These are phyloP conservation scores for Fraxinus pennsylvanica DNA, from an alignment of 257 asterid species.

Conservation along the genomic window DNA sequence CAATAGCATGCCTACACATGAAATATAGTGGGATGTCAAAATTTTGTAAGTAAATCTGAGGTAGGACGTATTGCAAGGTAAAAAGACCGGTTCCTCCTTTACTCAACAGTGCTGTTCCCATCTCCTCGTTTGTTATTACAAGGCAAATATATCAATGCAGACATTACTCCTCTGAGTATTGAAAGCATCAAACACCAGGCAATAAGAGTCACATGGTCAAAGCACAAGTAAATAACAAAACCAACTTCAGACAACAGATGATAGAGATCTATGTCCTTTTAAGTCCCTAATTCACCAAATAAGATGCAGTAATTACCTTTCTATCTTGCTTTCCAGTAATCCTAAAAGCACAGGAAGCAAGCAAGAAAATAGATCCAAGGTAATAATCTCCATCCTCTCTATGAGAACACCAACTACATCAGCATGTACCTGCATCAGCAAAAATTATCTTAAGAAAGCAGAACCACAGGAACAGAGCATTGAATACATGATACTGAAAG, in stretches of 20 bases:
- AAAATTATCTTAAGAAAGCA: conserved; percentile 15
- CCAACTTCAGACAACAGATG: not conserved
- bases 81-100: conserved; percentile 4
- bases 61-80: not conserved
- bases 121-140: not conserved
- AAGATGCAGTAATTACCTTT: conserved; percentile 49
- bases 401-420: conserved; percentile 73
- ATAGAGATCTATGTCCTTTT: not conserved
- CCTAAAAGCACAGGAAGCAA: conserved; percentile 88
- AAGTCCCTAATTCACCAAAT: not conserved
- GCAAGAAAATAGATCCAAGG: conserved; percentile 79
- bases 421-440: conserved; percentile 74
- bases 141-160: not conserved
- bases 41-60: not conserved
- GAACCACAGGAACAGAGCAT: conserved; percentile 6
- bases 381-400: conserved; percentile 71
- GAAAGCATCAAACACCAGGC: not conserved
- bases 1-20: conserved; percentile 59
- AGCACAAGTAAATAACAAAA: not conserved
- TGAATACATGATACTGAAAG: not conserved
- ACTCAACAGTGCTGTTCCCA: not conserved
- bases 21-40: not conserved
- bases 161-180: not conserved
- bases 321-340: conserved; percentile 77
- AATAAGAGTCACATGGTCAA: not conserved